These are phyloP conservation scores for Coprinellus micaceus DNA, from an alignment of 768 basidiomycete genomes.

Conservation along the genomic window DNA sequence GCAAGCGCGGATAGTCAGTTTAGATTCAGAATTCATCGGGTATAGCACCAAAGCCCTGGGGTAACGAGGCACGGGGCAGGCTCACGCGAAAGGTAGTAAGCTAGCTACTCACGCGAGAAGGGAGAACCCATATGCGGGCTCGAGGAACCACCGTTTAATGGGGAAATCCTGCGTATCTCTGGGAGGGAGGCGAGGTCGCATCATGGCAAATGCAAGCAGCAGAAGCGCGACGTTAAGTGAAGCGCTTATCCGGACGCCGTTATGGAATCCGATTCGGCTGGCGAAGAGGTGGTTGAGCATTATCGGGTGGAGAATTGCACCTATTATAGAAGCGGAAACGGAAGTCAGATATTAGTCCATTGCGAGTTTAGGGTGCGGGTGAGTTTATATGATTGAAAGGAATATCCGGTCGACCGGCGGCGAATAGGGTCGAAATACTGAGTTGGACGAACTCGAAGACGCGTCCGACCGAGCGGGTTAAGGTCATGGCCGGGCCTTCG, in stretches of 20 bases:
- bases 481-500: not conserved
- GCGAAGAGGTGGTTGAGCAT: conserved; percentile 50
- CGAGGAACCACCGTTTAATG: conserved; percentile 24
- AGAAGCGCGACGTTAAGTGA: conserved; percentile 31
- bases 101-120: conserved; percentile 15
- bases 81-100: no score
- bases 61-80: conserved; percentile 44
- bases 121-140: conserved; percentile 25
- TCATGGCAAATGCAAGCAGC: conserved; percentile 29
- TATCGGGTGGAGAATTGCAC: conserved; percentile 55
- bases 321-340: conserved; percentile 19
- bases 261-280: conserved; percentile 35
- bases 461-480: no score
- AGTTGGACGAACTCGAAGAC: no score
- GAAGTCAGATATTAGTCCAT: no score
- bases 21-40: conserved; percentile 18
- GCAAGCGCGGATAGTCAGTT: conserved; percentile 21
- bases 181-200: conserved; percentile 34
- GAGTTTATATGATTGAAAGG: no score
- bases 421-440: no score
- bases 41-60: conserved; percentile 45
- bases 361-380: no score
- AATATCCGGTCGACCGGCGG: no score
- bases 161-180: conserved; percentile 20
- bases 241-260: conserved; percentile 37